These are phyloP conservation scores for Emiliania huxleyi DNA, from an alignment of 78 protist genomes.

Conservation along the genomic window DNA sequence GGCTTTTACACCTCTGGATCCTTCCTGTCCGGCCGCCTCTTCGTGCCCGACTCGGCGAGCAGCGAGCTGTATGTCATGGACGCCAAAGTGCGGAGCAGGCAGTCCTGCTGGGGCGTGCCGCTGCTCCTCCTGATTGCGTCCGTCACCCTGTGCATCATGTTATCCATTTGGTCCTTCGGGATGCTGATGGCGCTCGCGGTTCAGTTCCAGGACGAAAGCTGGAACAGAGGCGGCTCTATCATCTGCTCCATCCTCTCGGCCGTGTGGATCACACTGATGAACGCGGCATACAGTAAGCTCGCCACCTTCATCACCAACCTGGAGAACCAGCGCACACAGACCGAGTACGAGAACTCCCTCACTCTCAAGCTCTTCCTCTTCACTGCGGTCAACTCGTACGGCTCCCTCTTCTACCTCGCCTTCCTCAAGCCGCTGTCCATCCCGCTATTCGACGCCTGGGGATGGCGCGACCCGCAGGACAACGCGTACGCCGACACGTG, in stretches of 20 bases:
- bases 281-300: background rate
- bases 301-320: slow-evolving; percentile 47
- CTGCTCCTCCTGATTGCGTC: background rate
- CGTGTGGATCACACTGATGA: background rate
- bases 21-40: background rate
- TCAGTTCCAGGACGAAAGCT: background rate
- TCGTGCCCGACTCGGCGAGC: background rate
- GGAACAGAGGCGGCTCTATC: background rate
- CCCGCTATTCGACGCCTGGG: background rate
- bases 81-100: too few relatives aligned
- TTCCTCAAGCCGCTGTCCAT: slow-evolving; percentile 44
- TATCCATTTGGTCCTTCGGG: background rate
- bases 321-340: slow-evolving; percentile 70
- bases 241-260: background rate
- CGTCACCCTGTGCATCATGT: background rate
- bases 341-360: slow-evolving; percentile 48
- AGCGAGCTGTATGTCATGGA: background rate
- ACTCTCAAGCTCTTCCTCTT: slow-evolving; percentile 68
- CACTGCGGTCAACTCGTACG: slow-evolving; percentile 72
- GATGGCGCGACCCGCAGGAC: too few relatives aligned
- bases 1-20: background rate
- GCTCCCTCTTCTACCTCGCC: slow-evolving; percentile 69
- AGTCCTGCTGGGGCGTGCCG: background rate
- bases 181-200: background rate
- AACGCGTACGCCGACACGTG: background rate